These are phyloP conservation scores for Ampelomyces quisqualis DNA, from an alignment of 2,329 filamentous ascomycete genomes.

Conservation along the genomic window DNA sequence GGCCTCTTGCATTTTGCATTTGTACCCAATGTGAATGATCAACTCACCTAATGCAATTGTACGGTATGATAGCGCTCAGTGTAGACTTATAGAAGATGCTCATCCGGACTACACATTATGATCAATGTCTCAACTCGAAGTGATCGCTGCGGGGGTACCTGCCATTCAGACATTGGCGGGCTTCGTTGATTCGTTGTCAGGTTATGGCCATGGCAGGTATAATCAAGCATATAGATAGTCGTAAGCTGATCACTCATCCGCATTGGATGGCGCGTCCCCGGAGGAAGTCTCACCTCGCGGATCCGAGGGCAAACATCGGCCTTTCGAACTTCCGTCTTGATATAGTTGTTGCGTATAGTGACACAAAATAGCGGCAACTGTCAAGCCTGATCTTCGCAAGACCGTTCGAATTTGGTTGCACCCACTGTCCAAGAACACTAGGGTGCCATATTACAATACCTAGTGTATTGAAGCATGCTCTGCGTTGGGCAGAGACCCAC, in stretches of 20 bases:
- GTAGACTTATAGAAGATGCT: too few species aligned
- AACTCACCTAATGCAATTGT: too few species aligned
- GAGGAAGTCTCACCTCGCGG: neutral
- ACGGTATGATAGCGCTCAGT: too few species aligned
- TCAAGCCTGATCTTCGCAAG: neutral
- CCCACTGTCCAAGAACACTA: too few species aligned
- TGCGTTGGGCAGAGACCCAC: neutral
- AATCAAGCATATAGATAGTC: neutral
- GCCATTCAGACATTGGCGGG: too few species aligned
- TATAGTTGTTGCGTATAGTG: neutral
- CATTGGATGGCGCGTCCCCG: neutral
- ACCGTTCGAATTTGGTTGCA: too few species aligned
- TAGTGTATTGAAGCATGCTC: neutral
- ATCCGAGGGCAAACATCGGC: neutral
- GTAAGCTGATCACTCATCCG: slow-evolving; percentile 1
- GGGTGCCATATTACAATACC: neutral
- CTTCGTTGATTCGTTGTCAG: too few species aligned
- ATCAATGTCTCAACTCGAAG: neutral
- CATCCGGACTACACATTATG: too few species aligned
- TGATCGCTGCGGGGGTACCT: neutral
- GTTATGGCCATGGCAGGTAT: too few species aligned
- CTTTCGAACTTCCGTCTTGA: neutral
- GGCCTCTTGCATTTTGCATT: too few species aligned
- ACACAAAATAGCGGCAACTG: neutral
- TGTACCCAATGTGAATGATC: too few species aligned